These are phyloP conservation scores for Solanum paucissectum DNA, from an alignment of 257 asterid species.

Conservation along the genomic window DNA sequence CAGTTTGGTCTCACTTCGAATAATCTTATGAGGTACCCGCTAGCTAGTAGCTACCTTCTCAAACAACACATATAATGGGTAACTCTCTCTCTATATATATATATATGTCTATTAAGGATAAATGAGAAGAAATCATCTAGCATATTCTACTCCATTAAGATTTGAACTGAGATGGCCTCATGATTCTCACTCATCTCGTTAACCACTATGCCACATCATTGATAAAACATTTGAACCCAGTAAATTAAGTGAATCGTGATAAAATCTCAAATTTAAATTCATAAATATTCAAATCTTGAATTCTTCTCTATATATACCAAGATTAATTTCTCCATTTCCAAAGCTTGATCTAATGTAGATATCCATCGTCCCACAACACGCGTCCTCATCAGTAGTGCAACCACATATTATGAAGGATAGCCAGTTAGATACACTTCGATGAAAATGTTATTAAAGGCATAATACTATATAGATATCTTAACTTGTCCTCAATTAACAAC, in stretches of 20 bases:
- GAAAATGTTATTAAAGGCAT: neutral
- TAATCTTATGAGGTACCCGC: neutral
- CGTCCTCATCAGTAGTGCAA: fast-evolving
- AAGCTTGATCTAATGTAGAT: neutral
- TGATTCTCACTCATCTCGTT: neutral
- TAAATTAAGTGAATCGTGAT: neutral
- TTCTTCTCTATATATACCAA: too few relatives aligned
- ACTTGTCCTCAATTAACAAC: neutral
- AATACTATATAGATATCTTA: neutral
- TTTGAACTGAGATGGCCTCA: neutral
- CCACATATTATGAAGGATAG: neutral
- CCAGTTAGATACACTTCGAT: neutral
- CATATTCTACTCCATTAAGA: neutral
- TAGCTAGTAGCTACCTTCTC: neutral
- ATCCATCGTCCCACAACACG: too few relatives aligned
- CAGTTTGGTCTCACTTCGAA: neutral
- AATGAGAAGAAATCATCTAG: neutral
- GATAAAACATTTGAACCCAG: too few relatives aligned
- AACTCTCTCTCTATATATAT: neutral
- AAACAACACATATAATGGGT: neutral
- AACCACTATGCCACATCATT: neutral
- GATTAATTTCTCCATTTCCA: neutral
- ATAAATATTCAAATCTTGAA: neutral
- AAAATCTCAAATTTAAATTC: neutral
- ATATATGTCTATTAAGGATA: neutral